Conservation (phyloP, 1,284 basidiomycete genomes). For the Leccinum insolens region DNA sequence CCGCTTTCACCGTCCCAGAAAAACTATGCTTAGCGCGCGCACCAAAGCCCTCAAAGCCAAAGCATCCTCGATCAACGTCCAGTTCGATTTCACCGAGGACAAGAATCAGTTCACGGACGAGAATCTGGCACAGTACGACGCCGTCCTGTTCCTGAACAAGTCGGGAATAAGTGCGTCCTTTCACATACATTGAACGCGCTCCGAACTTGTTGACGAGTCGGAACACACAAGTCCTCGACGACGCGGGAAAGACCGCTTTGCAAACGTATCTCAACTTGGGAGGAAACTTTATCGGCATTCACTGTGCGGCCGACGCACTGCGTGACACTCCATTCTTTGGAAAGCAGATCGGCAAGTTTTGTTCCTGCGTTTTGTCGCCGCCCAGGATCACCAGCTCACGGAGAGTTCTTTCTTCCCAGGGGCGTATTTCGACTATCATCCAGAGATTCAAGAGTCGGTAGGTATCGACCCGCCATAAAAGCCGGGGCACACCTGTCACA, state of each 20-base stretch:
- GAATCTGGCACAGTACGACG: constrained; percentile 53
- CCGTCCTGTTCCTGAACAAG: constrained; percentile 63
- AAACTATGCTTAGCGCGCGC: too few species aligned
- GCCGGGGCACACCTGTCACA: not conserved
- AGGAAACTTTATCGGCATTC: constrained; percentile 72
- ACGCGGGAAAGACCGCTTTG: constrained; percentile 55
- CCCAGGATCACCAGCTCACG: constrained; percentile 1
- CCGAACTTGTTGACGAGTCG: not conserved
- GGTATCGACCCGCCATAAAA: constrained; percentile 3
- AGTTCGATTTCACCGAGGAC: constrained; percentile 63
- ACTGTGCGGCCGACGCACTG: constrained; percentile 71
- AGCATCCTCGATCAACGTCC: constrained; percentile 46
- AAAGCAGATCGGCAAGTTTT: constrained; percentile 38
- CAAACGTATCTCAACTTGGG: constrained; percentile 65
- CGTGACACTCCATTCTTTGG: constrained; percentile 68
- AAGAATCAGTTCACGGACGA: constrained; percentile 50
- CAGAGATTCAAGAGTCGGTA: constrained; percentile 57
- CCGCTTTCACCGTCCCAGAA: too few species aligned
- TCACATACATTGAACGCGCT: too few species aligned
- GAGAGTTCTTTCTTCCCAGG: constrained; percentile 39
- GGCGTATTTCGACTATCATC: constrained; percentile 70
- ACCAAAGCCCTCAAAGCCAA: constrained; percentile 43
- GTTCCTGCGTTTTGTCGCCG: not conserved
- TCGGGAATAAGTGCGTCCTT: constrained; percentile 55
- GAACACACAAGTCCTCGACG: constrained; percentile 52